Percentiles rank a stretch among this genome's conserved stretches.
Conservation (phyloP, 1,284 basidiomycete genomes). For the Cryptococcus maquisensis region DNA sequence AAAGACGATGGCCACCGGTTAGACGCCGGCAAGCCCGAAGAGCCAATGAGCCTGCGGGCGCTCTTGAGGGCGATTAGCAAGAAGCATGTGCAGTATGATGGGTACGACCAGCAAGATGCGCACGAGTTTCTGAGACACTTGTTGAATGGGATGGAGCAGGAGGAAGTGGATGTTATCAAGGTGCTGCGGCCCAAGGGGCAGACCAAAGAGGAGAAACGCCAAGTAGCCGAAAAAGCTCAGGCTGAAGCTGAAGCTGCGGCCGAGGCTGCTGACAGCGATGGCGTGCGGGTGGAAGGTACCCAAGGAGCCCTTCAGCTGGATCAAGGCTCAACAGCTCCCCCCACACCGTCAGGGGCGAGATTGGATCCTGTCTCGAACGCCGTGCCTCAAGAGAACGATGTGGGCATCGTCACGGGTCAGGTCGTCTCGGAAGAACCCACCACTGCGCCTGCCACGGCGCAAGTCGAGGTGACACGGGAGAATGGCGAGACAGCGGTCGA, state of each 20-base stretch:
- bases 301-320: neutral
- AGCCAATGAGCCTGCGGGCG: constrained; percentile 49
- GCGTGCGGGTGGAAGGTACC: neutral
- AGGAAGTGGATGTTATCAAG: constrained; percentile 76
- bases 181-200: constrained; percentile 18
- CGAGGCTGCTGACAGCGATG: no score
- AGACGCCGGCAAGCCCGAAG: constrained; percentile 24
- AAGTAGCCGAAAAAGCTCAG: neutral
- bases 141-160: constrained; percentile 90
- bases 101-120: constrained; percentile 78
- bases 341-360: constrained; percentile 20
- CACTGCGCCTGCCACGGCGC: neutral
- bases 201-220: neutral
- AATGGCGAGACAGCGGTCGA: constrained; percentile 12
- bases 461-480: neutral
- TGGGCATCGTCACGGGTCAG: neutral
- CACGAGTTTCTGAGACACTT: constrained; percentile 87
- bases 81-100: constrained; percentile 90
- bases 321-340: constrained; percentile 26
- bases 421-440: constrained; percentile 3
- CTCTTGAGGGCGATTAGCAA: constrained; percentile 66
- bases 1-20: constrained; percentile 33
- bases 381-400: neutral
- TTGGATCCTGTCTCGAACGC: constrained; percentile 14
- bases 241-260: neutral